Evolutionary conservation across 495 filamentous ascomycete genomes (phyloP).

Genomic region (Hypoxylon perforatum): DNA sequence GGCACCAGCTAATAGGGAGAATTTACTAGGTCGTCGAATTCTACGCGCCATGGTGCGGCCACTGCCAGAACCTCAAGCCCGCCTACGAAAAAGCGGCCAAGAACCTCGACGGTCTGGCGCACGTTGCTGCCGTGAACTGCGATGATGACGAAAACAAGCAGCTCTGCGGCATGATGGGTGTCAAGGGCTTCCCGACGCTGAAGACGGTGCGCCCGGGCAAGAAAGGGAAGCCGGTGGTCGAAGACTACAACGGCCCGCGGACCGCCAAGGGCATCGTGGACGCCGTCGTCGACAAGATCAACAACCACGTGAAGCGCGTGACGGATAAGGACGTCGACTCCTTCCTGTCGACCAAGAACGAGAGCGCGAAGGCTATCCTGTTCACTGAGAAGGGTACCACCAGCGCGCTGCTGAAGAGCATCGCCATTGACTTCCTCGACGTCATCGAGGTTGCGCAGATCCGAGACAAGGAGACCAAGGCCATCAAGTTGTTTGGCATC

Average conservation of each 20-base stretch:
- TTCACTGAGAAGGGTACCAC: constrained; percentile 96
- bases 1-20: constrained; percentile 10
- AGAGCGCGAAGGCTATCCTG: constrained; percentile 84
- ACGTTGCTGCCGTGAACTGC: constrained; percentile 95
- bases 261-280: constrained; percentile 88
- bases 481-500: constrained; percentile 79
- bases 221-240: constrained; percentile 80
- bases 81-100: constrained; percentile 95
- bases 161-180: constrained; percentile 87
- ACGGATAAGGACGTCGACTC: constrained; percentile 81
- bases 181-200: constrained; percentile 95
- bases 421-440: constrained; percentile 93
- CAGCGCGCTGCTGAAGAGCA: constrained; percentile 79
- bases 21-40: constrained; percentile 72
- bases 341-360: constrained; percentile 78
- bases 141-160: constrained; percentile 94
- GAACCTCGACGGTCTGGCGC: constrained; percentile 86
- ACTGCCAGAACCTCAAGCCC: constrained; percentile 94
- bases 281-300: constrained; percentile 84
- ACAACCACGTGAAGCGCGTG: constrained; percentile 86
- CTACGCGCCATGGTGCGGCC: constrained; percentile 96
- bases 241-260: constrained; percentile 90
- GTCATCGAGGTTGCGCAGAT: constrained; percentile 85
- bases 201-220: constrained; percentile 91
- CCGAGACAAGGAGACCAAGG: constrained; percentile 79